Base-by-base conservation (phyloP, 2,329 filamentous ascomycete genomes). In the Aspergillus novofumigatus region DNA sequence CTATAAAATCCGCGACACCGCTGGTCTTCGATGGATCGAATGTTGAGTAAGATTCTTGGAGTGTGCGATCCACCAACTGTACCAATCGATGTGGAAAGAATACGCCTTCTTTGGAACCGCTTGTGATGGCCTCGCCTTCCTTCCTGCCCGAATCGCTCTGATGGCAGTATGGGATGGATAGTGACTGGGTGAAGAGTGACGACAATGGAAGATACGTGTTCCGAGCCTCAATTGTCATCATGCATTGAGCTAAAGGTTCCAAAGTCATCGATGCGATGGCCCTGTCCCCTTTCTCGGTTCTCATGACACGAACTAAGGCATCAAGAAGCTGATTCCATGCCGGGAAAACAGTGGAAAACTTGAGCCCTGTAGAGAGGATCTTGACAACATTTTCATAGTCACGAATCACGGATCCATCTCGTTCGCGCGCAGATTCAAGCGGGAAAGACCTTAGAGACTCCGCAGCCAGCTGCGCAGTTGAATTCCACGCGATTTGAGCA, bases 371-470 rank as follows among this genome's bases (percentile, higher is more conserved):
- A 64, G 87, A 81, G 3, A 96, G 78, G 35, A 95, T 82, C 20
- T 83, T 86, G 17, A 87, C 80, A 25, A 89, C 76, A 52, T 88
- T 84, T 8, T 88, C 86, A 62, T 90, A 92, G 55, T 91, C 86
- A 10, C 85, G 83, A 6, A 67, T 62, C n/a, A 14, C 88, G 84
- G 54, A 87, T 70, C 38, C 84, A 77, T 57, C 79, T 14, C 75
- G 81, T 62, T 71, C 74, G 51, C 68, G 76, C 20, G 72, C 75
- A 35, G 72, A 73, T 53, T 69, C 77, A 69, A 66, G 68, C 32
- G 70, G 65, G 58, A 71, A 64, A 53, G 67, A 75, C 11, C 79
- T 75, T 29, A 86, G 63, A 51, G 69, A 72, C 54, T 69, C 59
- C 25, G 64, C 67, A 50, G 74, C 67, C 21, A 68, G 61, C 41